Base-by-base conservation (phyloP, 1,139 yeast species). In the Pneumocystis canis region DNA sequence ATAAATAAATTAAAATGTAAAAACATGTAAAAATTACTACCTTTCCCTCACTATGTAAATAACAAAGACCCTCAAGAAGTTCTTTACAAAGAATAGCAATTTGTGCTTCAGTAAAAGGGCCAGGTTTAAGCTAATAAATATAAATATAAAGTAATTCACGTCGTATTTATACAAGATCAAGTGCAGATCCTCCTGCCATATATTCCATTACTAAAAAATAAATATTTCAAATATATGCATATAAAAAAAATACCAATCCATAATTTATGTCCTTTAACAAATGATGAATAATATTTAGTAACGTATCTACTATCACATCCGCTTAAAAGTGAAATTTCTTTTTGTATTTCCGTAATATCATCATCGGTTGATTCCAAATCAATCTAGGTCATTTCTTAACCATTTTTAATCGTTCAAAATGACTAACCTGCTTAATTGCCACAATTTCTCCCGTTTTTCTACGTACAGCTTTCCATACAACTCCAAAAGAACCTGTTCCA, bases 401-500 rank as follows among this genome's bases (percentile, higher is more conserved):
- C 30, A 56, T 20, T 31, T 58, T 61, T 18, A 20, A 35, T 31
- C 32, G 37, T 33, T 31, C 16, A n/a, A 18, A 63, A 25, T 37
- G 33, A 25, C 66, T 25, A 59, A 68, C 70, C 64, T 69, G 70
- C 58, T 69, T 69, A 32, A 69, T 65, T 0, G 71, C 71, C 20
- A 68, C 68, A 18, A 66, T 61, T 54, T 67, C 65, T 4, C 69
- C 69, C 5, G 70, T 64, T 5, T 63, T 66, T 33, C 66, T 78
- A 68, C 86, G 83, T 9, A 82, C 71, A 0, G 92, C 96, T 61
- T 85, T 77, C 74, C 85, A 89, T 1, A 89, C 96, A 1, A 85
- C 87, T 0, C 96, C 96, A 73, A 88, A 89, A 3, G 92, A 90
- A 0, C 96, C 96, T 63, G 87, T 77, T 1, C 96, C 96, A 0